phyloP scores from a whole-genome alignment of 129 eudicot species.

The Sambucus nigra region DNA sequence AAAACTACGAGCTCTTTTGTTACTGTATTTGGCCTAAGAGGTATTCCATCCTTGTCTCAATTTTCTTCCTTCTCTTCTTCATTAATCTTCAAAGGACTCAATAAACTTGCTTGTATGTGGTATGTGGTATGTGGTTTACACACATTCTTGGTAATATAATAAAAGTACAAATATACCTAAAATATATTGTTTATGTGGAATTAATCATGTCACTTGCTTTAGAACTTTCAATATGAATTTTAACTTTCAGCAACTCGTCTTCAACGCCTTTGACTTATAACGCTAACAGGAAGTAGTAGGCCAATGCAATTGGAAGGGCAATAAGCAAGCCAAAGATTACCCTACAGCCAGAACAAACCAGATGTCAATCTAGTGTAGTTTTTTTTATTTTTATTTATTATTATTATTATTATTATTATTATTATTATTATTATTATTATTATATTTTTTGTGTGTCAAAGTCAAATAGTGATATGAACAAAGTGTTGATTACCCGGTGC shows the following conservation, averaged over 20 bases:
- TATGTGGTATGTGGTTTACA: too few relatives aligned
- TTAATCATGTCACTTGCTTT: background rate
- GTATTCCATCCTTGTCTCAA: background rate
- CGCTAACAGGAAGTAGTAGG: slow-evolving; percentile 56
- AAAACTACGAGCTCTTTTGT: too few relatives aligned
- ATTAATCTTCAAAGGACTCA: too few relatives aligned
- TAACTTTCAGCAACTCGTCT: slow-evolving; percentile 7
- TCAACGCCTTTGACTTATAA: slow-evolving; percentile 26
- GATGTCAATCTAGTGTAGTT: too few relatives aligned
- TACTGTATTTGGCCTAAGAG: background rate
- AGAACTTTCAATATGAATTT: background rate
- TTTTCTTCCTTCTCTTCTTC: background rate
- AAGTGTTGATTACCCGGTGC: slow-evolving; percentile 56
- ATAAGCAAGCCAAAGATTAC: slow-evolving; percentile 59
- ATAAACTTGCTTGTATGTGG: too few relatives aligned
- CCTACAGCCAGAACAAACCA: slow-evolving; percentile 35
- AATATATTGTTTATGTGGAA: background rate
- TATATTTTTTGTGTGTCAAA: too few relatives aligned
- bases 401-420: too few relatives aligned
- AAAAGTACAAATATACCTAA: background rate
- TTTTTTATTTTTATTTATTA: too few relatives aligned
- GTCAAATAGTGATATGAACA: background rate
- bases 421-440: too few relatives aligned
- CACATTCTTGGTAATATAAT: too few relatives aligned
- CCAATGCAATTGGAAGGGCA: slow-evolving; percentile 59